Base-by-base conservation (phyloP, 2,329 filamentous ascomycete genomes). In the Trichoderma breve region DNA sequence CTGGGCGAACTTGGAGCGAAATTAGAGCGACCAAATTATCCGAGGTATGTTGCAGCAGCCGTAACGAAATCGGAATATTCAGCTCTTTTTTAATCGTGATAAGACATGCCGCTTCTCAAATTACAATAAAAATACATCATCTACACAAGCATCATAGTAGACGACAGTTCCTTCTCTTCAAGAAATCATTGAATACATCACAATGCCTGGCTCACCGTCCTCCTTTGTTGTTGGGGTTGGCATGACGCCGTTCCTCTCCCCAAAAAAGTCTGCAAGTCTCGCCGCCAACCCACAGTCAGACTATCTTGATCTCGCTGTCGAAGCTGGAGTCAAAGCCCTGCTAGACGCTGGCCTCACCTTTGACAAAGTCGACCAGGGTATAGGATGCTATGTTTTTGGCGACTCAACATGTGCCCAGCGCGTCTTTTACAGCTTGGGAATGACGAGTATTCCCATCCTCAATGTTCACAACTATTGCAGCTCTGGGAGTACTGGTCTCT, bases 361-460 rank as follows among this genome's bases (percentile, higher is more conserved):
- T 53, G 62, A 65, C 7, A 65, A 65, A 11, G 62, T 65, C 26
- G 62, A 65, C n/a, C 62, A 65, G 6, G 62, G 62, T 7, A 53
- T 65, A 53, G 62, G 62, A 12, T 65, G 62, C 3, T 65, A 65
- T 4, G 62, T 65, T 2, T 65, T 65, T 53, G 62, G 62, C n/a
- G 62, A 65, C 18, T 65, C 62, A 53, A 65, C 62, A 34, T 65
- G 62, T 18, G 62, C 39, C 7, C 62, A 65, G 43, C 62, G 62
- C 28, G 62, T 65, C 62, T 65, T 65, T 15, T 65, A 65, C 43
- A 65, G 62, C 62, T 21, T 65, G n/a, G 62, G 62, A 14, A 65
- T 65, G 62, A 65, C 62, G 43, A 43, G 62, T 1, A 65, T 65
- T 3, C 62, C 62, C 6, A 65, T 65, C 4, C 18, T 65, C 28